These are phyloP conservation scores for Strobilomyces echinocephalus DNA, from an alignment of 768 basidiomycete genomes.

Conservation along the genomic window DNA sequence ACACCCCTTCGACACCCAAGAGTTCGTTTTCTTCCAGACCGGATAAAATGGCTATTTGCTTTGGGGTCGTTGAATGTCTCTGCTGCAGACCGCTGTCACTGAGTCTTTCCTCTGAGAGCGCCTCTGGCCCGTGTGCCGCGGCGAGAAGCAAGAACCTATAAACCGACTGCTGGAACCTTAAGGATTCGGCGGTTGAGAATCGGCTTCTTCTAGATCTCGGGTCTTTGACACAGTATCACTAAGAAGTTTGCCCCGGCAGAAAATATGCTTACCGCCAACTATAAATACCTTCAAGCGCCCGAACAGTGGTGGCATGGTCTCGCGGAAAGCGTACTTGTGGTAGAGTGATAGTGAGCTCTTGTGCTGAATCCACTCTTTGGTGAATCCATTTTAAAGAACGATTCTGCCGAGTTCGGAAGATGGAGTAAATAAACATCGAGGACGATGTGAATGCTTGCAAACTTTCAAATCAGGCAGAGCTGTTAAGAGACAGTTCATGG, in stretches of 20 bases:
- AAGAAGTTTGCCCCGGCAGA: neutral
- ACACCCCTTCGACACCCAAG: conserved; percentile 21
- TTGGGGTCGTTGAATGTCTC: conserved; percentile 4
- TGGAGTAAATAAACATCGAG: conserved; percentile 28
- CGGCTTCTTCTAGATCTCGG: conserved; percentile 28
- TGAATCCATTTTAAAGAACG: neutral
- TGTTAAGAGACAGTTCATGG: conserved; percentile 29
- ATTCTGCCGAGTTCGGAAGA: conserved; percentile 28
- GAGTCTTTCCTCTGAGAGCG: neutral
- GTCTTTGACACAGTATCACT: conserved; percentile 20
- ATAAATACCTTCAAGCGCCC: conserved; percentile 35
- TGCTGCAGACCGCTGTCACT: neutral
- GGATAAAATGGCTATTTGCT: conserved; percentile 7
- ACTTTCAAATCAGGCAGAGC: conserved; percentile 25
- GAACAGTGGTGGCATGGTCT: conserved; percentile 23
- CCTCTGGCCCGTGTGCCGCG: conserved; percentile 3
- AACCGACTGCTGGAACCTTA: conserved; percentile 27
- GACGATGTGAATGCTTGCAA: conserved; percentile 25
- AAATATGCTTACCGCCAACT: conserved; percentile 33
- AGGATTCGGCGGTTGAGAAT: conserved; percentile 30
- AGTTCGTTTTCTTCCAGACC: conserved; percentile 14
- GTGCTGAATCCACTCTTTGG: conserved; percentile 2
- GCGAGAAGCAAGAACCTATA: conserved; percentile 28
- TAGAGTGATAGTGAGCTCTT: conserved; percentile 9
- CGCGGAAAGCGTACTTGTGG: conserved; percentile 22